These are phyloP conservation scores for Linanthus parryae DNA, from an alignment of 148 eudicot genomes.

Conservation along the genomic window DNA sequence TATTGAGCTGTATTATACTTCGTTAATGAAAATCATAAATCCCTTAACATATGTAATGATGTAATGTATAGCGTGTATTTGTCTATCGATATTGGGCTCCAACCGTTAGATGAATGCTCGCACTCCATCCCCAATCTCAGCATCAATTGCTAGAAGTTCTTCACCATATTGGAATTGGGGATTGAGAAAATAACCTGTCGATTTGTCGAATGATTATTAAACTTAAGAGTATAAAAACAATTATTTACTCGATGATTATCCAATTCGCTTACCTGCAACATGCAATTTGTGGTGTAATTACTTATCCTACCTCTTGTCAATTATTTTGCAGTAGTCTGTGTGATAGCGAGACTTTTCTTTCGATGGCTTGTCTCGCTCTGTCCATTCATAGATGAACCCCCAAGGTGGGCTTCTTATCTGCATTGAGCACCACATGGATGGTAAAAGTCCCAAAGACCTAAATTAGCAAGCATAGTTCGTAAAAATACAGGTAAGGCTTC, in stretches of 20 bases:
- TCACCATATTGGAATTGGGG: neutral
- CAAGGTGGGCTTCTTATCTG: neutral
- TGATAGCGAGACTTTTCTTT: neutral
- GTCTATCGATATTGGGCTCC: conserved; percentile 2
- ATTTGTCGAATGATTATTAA: neutral
- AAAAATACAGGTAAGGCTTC: no score
- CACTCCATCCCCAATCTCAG: neutral
- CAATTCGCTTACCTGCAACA: neutral
- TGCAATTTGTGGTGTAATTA: neutral
- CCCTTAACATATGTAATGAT: neutral
- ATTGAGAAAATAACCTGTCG: neutral
- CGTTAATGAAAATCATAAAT: neutral
- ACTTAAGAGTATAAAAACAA: no score
- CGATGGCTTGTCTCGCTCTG: neutral
- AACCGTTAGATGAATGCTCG: neutral
- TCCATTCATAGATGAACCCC: conserved; percentile 3
- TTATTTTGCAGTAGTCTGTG: neutral
- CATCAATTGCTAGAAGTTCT: neutral
- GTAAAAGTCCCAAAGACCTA: no score
- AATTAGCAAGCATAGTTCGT: no score
- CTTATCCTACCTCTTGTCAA: neutral
- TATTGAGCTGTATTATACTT: neutral
- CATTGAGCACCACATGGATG: no score
- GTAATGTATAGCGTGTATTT: neutral
- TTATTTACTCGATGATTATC: neutral